Evolutionary conservation across 352 stramenopile genomes (phyloP), one percentile per base, ranked within the genome.

Genomic region (Globisporangium iwayamae): DNA sequence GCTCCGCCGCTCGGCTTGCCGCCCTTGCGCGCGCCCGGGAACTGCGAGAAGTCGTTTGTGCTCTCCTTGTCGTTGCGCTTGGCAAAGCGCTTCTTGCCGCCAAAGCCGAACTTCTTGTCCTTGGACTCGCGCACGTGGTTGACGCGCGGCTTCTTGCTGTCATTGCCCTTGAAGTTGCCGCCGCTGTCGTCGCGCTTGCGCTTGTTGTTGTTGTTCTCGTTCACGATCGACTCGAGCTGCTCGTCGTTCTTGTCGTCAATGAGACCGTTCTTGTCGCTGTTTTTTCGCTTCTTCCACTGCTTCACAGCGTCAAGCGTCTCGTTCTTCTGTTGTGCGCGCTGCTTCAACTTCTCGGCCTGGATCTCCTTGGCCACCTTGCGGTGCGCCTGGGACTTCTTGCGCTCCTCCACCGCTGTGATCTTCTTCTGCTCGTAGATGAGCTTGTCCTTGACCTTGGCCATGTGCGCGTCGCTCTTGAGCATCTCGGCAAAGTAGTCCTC

Each of bases 381-480:
- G 70, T 99, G 93, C 56, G 98, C 94, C 72, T 98, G 94, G 55
- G 97, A 97, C 66, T 97, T 96, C 82, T 99, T 99, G 28, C 97
- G 92, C 66, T 98, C 91, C 69, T 98, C 91, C 46, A 99, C 97
- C 22, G 97, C 97, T 51, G 98, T 90, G 68, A 99, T 99, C 83
- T 99, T 99, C 83, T 99, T 98, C 75, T 98, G 95, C 76, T 99
- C 96, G 74, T 99, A 99, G 57, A 99, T 98, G 56, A 99, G 87
- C 73, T 98, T 97, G 76, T 99, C 97, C 85, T 99, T 99, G 65
- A 98, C 89, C 74, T 96, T 93, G 51, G 81, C 85, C 93, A 98
- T 98, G 78, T 98, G 93, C 59, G 80, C 75, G 73, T 99, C 97
- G 52, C 84, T 98, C 81, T 99, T 99, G 68, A 99, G 87, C 96